Conservation (phyloP, 2,329 filamentous ascomycete species). For the Epichloe hybrida region DNA sequence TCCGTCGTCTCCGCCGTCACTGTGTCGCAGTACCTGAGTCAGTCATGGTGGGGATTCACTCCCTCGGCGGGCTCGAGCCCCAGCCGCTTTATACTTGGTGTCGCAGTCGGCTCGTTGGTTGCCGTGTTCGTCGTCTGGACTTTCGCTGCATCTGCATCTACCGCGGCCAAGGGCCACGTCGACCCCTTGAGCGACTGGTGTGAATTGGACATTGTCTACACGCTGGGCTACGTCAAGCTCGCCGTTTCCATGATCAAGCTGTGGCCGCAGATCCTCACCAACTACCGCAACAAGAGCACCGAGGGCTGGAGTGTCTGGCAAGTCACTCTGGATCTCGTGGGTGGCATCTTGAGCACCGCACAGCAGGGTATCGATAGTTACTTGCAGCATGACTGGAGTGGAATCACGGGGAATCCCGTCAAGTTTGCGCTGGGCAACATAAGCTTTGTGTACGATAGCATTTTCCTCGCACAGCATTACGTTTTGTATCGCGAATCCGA, state of each 20-base stretch:
- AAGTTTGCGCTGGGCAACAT: slow-evolving; percentile 82
- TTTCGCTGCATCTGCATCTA: slow-evolving; percentile 24
- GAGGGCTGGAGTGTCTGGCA: slow-evolving; percentile 75
- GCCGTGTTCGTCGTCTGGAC: slow-evolving; percentile 40
- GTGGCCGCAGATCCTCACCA: slow-evolving; percentile 70
- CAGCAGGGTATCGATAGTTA: slow-evolving; percentile 80
- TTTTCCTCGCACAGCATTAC: slow-evolving; percentile 86
- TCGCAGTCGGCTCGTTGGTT: slow-evolving; percentile 55
- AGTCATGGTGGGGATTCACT: slow-evolving; percentile 61
- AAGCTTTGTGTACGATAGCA: slow-evolving; percentile 69
- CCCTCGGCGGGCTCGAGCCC: slow-evolving; percentile 41
- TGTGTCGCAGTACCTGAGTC: slow-evolving; percentile 70
- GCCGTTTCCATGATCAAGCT: slow-evolving; percentile 85
- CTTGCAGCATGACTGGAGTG: slow-evolving; percentile 75
- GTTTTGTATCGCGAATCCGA: slow-evolving; percentile 45
- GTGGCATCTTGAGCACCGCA: slow-evolving; percentile 66
- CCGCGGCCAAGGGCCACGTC: slow-evolving; percentile 14
- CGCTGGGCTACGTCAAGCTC: slow-evolving; percentile 79
- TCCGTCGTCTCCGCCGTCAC: slow-evolving; percentile 56
- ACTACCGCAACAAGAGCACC: slow-evolving; percentile 76
- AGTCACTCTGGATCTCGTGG: slow-evolving; percentile 71
- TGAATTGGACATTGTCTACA: slow-evolving; percentile 50
- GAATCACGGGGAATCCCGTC: slow-evolving; percentile 79
- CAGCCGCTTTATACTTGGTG: slow-evolving; percentile 48
- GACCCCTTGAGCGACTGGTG: slow-evolving; percentile 39